These are phyloP conservation scores for Arachis stenosperma DNA, from an alignment of 306 rosid genomes.

Conservation along the genomic window DNA sequence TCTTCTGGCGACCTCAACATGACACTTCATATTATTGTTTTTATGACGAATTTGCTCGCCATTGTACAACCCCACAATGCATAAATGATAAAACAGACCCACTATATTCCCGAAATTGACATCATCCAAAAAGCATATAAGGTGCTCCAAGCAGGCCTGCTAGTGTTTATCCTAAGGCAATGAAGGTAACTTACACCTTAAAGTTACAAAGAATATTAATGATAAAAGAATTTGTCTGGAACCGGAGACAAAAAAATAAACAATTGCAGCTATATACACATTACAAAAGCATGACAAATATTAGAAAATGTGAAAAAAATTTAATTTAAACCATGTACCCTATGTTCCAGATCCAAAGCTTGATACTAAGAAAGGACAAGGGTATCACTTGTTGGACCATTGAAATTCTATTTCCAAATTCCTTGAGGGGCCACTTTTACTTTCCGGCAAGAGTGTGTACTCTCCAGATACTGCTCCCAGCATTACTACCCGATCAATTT, in stretches of 20 bases:
- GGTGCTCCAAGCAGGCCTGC: slow-evolving; percentile 42
- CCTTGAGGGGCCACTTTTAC: slow-evolving; percentile 89
- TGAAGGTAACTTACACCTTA: slow-evolving; percentile 26
- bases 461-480: slow-evolving; percentile 95
- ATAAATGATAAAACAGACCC: slow-evolving; percentile 26
- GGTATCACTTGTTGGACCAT: slow-evolving; percentile 86
- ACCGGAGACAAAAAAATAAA: slow-evolving; percentile 46
- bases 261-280: slow-evolving; percentile 64
- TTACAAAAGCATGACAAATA: slow-evolving; percentile 68
- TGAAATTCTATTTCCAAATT: slow-evolving; percentile 98
- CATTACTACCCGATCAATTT: slow-evolving; percentile 96
- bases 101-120: slow-evolving; percentile 31
- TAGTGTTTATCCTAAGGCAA: slow-evolving; percentile 36
- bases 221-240: slow-evolving; percentile 52
- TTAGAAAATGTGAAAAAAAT: slow-evolving; percentile 44
- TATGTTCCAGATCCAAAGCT: slow-evolving; percentile 40
- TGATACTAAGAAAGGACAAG: slow-evolving; percentile 8
- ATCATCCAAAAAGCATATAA: slow-evolving; percentile 41
- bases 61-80: slow-evolving; percentile 31
- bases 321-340: slow-evolving; percentile 37
- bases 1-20: slow-evolving; percentile 1
- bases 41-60: slow-evolving; percentile 27
- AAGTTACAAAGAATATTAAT: slow-evolving; percentile 58
- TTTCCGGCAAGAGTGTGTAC: slow-evolving; percentile 88
- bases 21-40: slow-evolving; percentile 8